Percentiles rank a stretch among this genome's conserved stretches.
Conservation (phyloP, 169 alveolate species). For the Cryptosporidium baileyi region DNA sequence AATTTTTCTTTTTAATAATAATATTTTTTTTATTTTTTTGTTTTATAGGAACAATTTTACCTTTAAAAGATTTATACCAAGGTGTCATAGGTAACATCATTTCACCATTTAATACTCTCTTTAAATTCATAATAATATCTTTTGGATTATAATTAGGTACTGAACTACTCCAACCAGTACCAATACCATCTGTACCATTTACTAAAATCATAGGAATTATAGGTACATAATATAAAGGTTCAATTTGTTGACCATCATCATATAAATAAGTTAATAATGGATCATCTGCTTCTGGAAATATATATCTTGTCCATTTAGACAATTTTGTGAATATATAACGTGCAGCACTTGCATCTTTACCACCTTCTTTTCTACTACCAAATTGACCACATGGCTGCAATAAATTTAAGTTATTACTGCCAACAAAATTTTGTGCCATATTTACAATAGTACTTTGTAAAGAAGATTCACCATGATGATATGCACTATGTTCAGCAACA, state of each 20-base stretch:
- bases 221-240: conserved; percentile 98
- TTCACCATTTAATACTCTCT: conserved; percentile 85
- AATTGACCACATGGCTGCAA: conserved; percentile 98
- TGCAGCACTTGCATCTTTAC: conserved; percentile 96
- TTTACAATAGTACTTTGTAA: conserved; percentile 95
- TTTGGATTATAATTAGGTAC: conserved; percentile 97
- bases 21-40: background rate
- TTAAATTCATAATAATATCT: conserved; percentile 92
- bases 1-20: background rate
- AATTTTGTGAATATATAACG: conserved; percentile 93
- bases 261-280: conserved; percentile 87
- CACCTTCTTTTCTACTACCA: conserved; percentile 98
- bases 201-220: conserved; percentile 96
- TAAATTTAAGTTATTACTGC: conserved; percentile 89
- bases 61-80: conserved; percentile 97
- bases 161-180: conserved; percentile 94
- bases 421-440: conserved; percentile 99
- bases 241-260: conserved; percentile 98
- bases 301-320: conserved; percentile 85
- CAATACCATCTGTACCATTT: conserved; percentile 99
- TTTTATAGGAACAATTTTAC: conserved; percentile 85
- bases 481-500: conserved; percentile 98
- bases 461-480: conserved; percentile 99
- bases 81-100: conserved; percentile 93
- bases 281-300: conserved; percentile 93